Percentiles rank a stretch among this genome's conserved stretches.
phyloP scores from a whole-genome alignment of 2,329 filamentous ascomycete genomes.

The Madurella mycetomatis region DNA sequence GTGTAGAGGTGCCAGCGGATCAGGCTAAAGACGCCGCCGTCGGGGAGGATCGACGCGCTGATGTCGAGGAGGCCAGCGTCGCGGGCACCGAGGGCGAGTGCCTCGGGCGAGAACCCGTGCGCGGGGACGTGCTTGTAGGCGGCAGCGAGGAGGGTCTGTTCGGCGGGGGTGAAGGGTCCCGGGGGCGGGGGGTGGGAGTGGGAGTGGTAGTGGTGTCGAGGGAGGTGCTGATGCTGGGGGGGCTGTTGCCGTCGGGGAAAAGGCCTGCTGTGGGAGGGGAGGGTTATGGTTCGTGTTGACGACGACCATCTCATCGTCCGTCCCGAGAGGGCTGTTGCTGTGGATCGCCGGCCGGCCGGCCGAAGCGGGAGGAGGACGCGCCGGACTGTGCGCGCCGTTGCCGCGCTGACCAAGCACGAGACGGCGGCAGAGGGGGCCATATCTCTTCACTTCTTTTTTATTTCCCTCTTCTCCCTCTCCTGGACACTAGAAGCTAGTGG shows the following conservation, averaged over 20 bases:
- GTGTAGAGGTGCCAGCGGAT: slow-evolving; percentile 72
- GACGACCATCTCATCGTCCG: neutral
- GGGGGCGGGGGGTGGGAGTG: slow-evolving; percentile 60
- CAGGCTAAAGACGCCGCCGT: slow-evolving; percentile 69
- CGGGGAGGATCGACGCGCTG: slow-evolving; percentile 74
- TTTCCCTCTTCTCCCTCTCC: too few relatives aligned
- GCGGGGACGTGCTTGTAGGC: slow-evolving; percentile 72
- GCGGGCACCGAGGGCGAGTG: slow-evolving; percentile 72
- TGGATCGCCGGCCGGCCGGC: neutral
- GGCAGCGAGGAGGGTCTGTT: slow-evolving; percentile 75
- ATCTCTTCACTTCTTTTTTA: too few relatives aligned
- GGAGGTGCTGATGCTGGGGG: neutral
- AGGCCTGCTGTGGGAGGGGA: neutral
- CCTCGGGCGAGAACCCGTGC: slow-evolving; percentile 73
- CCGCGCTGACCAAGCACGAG: slow-evolving; percentile 4
- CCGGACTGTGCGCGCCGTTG: slow-evolving; percentile 3
- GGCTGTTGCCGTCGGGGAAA: neutral
- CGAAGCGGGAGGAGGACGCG: slow-evolving; percentile 6
- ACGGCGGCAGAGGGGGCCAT: neutral
- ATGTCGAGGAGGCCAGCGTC: slow-evolving; percentile 85
- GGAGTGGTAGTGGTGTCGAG: slow-evolving; percentile 59
- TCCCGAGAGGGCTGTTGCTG: neutral
- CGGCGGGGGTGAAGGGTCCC: slow-evolving; percentile 60
- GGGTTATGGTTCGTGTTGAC: slow-evolving; percentile 1
- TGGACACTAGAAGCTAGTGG: too few relatives aligned